Evolutionary conservation across 768 basidiomycete genomes (phyloP).

Genomic region (Boletus sensibilis): DNA sequence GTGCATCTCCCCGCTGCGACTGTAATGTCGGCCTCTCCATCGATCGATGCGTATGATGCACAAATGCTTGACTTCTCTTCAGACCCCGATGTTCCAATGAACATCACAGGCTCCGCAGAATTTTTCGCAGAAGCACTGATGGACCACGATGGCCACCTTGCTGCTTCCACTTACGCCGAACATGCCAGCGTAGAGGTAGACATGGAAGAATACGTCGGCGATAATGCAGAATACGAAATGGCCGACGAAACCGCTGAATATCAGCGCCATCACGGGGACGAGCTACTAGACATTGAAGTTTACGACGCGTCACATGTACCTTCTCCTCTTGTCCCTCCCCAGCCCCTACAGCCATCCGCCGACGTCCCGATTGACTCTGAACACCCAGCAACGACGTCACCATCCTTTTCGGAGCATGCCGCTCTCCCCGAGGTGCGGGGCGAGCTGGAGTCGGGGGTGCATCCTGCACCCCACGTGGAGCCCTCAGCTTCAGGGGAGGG

Average conservation of each 20-base stretch:
- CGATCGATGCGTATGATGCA: constrained; percentile 55
- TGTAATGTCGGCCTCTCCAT: constrained; percentile 29
- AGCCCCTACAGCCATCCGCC: constrained; percentile 13
- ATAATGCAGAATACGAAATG: constrained; percentile 50
- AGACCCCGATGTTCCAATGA: constrained; percentile 64
- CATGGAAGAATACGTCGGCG: constrained; percentile 55
- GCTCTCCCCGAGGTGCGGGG: constrained; percentile 2
- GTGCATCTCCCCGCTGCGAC: constrained; percentile 15
- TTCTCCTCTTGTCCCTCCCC: constrained; percentile 26
- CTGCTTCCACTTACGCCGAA: constrained; percentile 26
- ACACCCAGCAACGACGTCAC: constrained; percentile 1
- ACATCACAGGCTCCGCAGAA: constrained; percentile 42
- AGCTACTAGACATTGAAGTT: constrained; percentile 41
- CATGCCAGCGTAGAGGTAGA: constrained; percentile 58
- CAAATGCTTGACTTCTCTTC: constrained; percentile 61
- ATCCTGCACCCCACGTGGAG: constrained; percentile 16
- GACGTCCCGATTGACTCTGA: constrained; percentile 21
- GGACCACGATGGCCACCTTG: constrained; percentile 53
- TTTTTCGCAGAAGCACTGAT: constrained; percentile 54
- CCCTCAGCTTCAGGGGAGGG: constrained; percentile 7
- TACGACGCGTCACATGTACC: constrained; percentile 37
- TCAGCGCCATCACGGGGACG: constrained; percentile 21
- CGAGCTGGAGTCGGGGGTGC: constrained; percentile 13
- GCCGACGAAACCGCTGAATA: constrained; percentile 33
- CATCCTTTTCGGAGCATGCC: constrained; percentile 5